Base-by-base conservation (phyloP, 163 green algal species). In the Scenedesmus sp. region DNA sequence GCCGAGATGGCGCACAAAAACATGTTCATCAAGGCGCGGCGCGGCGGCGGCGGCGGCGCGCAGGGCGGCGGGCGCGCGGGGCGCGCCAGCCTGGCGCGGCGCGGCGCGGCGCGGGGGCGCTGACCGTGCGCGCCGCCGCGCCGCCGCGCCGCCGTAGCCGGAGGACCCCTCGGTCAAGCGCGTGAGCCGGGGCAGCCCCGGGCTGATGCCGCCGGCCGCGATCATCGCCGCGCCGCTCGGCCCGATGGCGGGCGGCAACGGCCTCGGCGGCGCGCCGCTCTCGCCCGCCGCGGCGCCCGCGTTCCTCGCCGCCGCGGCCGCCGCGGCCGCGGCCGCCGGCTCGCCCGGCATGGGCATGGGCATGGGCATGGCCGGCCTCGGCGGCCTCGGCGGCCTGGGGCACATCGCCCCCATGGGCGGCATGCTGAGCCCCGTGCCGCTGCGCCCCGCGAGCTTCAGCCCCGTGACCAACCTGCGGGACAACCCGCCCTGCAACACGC, bases 401-500 rank as follows among this genome's bases (percentile, higher is more conserved):
- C 60, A 58, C 4, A 29, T 77, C 9, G 70, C 63, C 4, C 56
- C 64, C 28, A 10, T 71, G 64, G 22, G 28, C 18, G 47, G 26
- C 56, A 62, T 69, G 57, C 22, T 70, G 42, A 76, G 77, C 17
- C 39, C 77, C 9, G 58, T 29, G n/a, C 63, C 63, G 6, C 51
- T 83, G 63, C 51, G 48, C 15, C 73, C 70, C 1, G 54, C 63
- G 47, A 84, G 62, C 69, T 95, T 92, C 53, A 81, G 77, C 17
- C 81, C 84, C 28, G 89, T 96, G 26, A 89, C 82, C 70, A 97
- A 97, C 73, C 89, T 84, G 13, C 91, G 96, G 62, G 95, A 98
- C 82, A 98, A 98, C 80, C 88, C 93, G n/a, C 92, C 95, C 48
- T 98, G 95, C 89, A 98, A 98, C 87, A 98, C 95, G 13, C 89